Conservation (phyloP, 345 rosid genomes). For the Diplotaxis tenuifolia region DNA sequence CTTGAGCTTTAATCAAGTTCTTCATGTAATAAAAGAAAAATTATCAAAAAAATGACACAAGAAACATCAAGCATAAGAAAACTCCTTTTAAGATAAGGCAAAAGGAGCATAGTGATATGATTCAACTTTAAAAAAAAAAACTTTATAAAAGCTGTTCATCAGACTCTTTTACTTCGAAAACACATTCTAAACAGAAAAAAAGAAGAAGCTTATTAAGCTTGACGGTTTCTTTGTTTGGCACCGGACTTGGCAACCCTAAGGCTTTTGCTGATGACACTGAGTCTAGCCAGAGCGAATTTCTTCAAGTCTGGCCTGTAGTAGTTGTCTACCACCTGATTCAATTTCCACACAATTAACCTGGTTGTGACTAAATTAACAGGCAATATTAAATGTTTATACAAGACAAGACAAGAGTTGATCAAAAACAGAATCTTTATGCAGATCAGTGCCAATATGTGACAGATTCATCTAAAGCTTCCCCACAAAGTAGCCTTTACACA, state of each 20-base stretch:
- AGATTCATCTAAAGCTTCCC: too few relatives aligned
- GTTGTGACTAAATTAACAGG: not conserved
- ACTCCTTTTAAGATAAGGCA: not conserved
- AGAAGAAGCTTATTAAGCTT: not conserved
- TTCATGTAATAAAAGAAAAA: too few relatives aligned
- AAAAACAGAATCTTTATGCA: not conserved
- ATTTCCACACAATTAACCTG: too few relatives aligned
- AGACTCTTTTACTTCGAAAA: conserved; percentile 24
- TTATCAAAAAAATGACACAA: not conserved
- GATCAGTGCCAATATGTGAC: not conserved
- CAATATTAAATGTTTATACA: not conserved
- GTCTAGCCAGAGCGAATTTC: not conserved
- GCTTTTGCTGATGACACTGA: not conserved
- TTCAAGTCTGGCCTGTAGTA: conserved; percentile 1
- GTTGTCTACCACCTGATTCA: not conserved
- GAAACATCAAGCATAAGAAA: not conserved
- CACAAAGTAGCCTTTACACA: too few relatives aligned
- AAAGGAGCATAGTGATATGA: conserved; percentile 2
- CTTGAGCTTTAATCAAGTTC: not conserved
- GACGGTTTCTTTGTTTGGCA: not conserved
- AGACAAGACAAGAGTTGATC: not conserved
- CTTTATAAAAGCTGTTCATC: not conserved
- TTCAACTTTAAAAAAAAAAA: conserved; percentile 17
- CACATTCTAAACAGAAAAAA: not conserved
- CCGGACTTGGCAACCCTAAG: not conserved